These are phyloP conservation scores for Candida adriatica DNA, from an alignment of 805 yeast genomes.

Conservation along the genomic window DNA sequence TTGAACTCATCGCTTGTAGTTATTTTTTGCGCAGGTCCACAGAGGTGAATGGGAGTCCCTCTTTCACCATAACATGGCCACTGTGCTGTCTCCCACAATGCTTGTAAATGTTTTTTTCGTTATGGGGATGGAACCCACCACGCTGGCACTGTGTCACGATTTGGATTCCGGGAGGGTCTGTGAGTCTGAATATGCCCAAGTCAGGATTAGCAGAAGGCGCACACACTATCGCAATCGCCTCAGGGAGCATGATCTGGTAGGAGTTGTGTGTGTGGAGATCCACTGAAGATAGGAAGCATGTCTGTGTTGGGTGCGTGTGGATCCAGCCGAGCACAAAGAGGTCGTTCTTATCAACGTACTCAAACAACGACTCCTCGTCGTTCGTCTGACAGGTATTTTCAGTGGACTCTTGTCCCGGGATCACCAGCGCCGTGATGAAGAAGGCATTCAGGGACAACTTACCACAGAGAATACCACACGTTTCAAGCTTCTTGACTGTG, in stretches of 20 bases:
- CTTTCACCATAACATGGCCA: slow-evolving; percentile 45
- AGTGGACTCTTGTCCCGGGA: slow-evolving; percentile 60
- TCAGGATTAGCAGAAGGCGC: slow-evolving; percentile 43
- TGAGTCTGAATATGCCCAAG: slow-evolving; percentile 48
- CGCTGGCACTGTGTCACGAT: slow-evolving; percentile 43
- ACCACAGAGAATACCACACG: slow-evolving; percentile 65
- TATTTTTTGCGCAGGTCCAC: slow-evolving; percentile 38
- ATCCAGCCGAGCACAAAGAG: slow-evolving; percentile 68
- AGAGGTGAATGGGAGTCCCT: slow-evolving; percentile 39
- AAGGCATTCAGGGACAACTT: slow-evolving; percentile 54
- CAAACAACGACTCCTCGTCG: slow-evolving; percentile 52
- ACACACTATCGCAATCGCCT: slow-evolving; percentile 62
- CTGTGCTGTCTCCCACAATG: slow-evolving; percentile 32
- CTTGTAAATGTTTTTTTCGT: slow-evolving; percentile 42
- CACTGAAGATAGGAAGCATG: slow-evolving; percentile 61
- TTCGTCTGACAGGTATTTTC: slow-evolving; percentile 55
- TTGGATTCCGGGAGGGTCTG: slow-evolving; percentile 60
- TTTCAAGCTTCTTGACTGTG: slow-evolving; percentile 46
- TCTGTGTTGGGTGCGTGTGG: slow-evolving; percentile 68
- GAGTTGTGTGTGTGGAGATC: slow-evolving; percentile 65
- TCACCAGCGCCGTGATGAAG: slow-evolving; percentile 52
- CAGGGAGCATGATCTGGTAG: slow-evolving; percentile 64
- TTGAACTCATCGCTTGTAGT: no score
- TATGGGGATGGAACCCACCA: slow-evolving; percentile 58
- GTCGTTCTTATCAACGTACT: slow-evolving; percentile 46